phyloP scores from a whole-genome alignment of 140 eudicot species.

The Ambrosia hybrid region DNA sequence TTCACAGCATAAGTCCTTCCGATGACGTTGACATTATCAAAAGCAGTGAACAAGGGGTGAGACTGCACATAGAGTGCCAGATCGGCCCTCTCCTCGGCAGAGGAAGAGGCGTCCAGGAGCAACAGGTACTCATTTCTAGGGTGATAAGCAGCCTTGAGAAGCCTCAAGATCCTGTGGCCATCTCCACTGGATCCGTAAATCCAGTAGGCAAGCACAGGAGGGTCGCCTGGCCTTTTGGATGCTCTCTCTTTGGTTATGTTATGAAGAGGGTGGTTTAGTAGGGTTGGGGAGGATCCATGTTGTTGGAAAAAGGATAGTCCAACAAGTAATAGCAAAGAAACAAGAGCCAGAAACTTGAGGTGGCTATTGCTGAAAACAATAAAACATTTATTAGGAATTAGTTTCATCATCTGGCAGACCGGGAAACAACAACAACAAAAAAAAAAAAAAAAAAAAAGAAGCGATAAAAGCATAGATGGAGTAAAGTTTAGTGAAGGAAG shows the following conservation, averaged over 20 bases:
- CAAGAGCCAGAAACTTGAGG: slow-evolving; percentile 18
- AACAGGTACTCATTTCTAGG: slow-evolving; percentile 56
- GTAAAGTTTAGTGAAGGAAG: neutral
- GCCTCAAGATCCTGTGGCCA: slow-evolving; percentile 34
- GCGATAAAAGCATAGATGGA: too few species aligned
- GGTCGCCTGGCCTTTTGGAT: slow-evolving; percentile 30
- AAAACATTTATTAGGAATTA: slow-evolving; percentile 12
- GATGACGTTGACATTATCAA: slow-evolving; percentile 47
- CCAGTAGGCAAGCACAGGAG: slow-evolving; percentile 52
- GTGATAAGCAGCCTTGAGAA: slow-evolving; percentile 43
- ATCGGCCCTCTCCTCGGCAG: slow-evolving; percentile 32
- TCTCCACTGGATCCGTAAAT: slow-evolving; percentile 47
- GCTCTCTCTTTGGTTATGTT: slow-evolving; percentile 2
- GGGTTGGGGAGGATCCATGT: neutral
- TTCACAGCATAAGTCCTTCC: slow-evolving; percentile 43
- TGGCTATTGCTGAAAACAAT: slow-evolving; percentile 11
- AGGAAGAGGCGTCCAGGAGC: slow-evolving; percentile 35
- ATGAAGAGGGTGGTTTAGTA: neutral
- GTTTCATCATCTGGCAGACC: slow-evolving; percentile 7
- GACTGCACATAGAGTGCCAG: slow-evolving; percentile 27
- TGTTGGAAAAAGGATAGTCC: slow-evolving; percentile 32
- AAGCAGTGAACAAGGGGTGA: slow-evolving; percentile 24
- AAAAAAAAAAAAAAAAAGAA: too few species aligned
- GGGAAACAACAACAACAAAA: too few species aligned
- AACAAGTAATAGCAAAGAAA: slow-evolving; percentile 1